Evolutionary conservation across 164 flowering plant species (phyloP).

Genomic region (Litsea cubeba): DNA sequence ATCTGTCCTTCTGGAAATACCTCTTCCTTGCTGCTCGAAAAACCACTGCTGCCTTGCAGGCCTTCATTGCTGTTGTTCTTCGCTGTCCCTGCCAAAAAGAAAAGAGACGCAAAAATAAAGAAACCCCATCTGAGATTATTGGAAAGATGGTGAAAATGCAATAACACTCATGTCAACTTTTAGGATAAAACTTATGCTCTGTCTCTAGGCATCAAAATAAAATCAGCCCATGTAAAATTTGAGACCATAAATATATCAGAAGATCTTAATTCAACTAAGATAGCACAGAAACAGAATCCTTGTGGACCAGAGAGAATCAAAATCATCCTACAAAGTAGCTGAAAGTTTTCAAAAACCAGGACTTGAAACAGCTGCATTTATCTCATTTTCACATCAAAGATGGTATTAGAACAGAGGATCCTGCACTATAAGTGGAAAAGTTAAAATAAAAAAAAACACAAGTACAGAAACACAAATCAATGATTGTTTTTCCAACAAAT

Average conservation of each 20-base stretch:
- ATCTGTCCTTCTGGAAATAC: constrained; percentile 33
- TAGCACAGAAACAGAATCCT: not conserved
- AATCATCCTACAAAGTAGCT: no score
- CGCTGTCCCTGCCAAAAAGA: constrained; percentile 9
- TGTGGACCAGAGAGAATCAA: no score
- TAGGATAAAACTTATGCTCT: not conserved
- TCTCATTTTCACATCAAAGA: not conserved
- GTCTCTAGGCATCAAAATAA: not conserved
- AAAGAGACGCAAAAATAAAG: not conserved
- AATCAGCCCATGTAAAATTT: not conserved
- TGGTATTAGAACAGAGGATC: not conserved
- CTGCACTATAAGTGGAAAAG: no score
- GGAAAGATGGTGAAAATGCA: not conserved
- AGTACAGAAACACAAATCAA: not conserved
- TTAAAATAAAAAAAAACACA: not conserved
- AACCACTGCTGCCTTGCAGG: not conserved
- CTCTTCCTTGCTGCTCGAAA: constrained; percentile 19
- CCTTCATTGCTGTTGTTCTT: constrained; percentile 10
- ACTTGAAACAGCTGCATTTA: no score
- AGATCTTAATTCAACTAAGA: not conserved
- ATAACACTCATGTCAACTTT: no score
- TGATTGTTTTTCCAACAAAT: not conserved
- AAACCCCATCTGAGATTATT: not conserved
- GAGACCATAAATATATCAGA: not conserved
- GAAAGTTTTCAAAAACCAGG: no score